A percentile compares a stretch with the other conserved stretches of the same genome.
Conservation (phyloP, 1,139 yeast species). For the Candida tropicalis region DNA sequence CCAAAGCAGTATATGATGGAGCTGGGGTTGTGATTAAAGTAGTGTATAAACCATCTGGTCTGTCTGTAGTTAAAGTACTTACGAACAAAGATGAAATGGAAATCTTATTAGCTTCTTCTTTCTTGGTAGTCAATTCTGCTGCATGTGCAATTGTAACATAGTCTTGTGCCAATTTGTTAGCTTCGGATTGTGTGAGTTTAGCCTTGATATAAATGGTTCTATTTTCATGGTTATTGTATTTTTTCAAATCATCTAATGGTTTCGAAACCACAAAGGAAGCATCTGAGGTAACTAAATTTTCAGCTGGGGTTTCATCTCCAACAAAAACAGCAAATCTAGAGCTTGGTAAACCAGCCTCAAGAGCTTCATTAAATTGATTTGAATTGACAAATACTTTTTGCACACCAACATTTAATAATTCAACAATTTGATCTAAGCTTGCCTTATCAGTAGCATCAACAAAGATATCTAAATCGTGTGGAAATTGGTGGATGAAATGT, state of each 20-base stretch:
- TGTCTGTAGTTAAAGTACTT: constrained; percentile 71
- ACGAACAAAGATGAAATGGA: constrained; percentile 56
- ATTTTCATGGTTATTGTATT: constrained; percentile 39
- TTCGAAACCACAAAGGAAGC: constrained; percentile 28
- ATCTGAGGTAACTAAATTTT: constrained; percentile 20
- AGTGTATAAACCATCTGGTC: constrained; percentile 82
- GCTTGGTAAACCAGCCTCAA: constrained; percentile 61
- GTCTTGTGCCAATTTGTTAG: constrained; percentile 37
- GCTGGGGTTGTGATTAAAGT: constrained; percentile 78
- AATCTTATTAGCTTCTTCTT: constrained; percentile 31
- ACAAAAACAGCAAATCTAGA: constrained; percentile 54
- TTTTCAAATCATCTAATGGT: constrained; percentile 19
- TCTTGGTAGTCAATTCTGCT: constrained; percentile 44
- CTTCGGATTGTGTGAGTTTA: constrained; percentile 26
- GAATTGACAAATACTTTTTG: constrained; percentile 49
- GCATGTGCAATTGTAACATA: constrained; percentile 52
- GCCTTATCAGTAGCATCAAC: constrained; percentile 35
- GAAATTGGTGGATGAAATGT: constrained; percentile 40
- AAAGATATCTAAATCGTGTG: constrained; percentile 31
- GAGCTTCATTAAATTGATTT: constrained; percentile 31
- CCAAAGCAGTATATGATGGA: constrained; percentile 61
- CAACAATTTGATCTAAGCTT: constrained; percentile 47
- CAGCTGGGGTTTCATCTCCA: constrained; percentile 17
- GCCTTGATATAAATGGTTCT: constrained; percentile 40
- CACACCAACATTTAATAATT: constrained; percentile 70